Evolutionary conservation across 2,329 filamentous ascomycete genomes (phyloP), one percentile per base, ranked within the genome.

Genomic region (Fusarium globosum): DNA sequence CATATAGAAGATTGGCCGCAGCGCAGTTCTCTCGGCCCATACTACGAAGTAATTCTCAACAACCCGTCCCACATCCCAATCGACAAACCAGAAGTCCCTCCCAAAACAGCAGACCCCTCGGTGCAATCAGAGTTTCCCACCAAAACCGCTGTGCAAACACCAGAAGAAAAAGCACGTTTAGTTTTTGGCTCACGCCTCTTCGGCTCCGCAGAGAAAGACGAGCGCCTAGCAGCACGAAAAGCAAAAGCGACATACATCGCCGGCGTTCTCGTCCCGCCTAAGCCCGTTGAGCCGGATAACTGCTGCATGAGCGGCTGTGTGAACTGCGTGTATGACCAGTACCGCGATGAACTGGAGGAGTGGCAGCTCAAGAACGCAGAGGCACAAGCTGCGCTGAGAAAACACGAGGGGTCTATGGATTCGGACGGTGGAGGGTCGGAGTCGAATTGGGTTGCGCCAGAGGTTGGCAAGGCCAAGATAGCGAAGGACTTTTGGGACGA

Each of bases 271-370:
- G 92, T 98, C 9, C 96, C 96, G 4, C 95, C 95, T 1, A 89
- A 89, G 53, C 96, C 96, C 2, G 88, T 90, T 53, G 96, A 99
- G 83, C 96, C 96, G 7, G 96, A 98, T 79, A 98, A 99, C 80
- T 99, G 96, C 87, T 99, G 96, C 83, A 99, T 99, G 96, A 96
- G 94, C 79, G 96, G 96, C 7, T 99, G 96, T 81, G 96, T 97
- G 55, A 95, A 98, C 81, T 99, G 96, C 82, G 96, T 98, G 6
- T 98, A 95, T 95, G 95, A 98, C 77, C 87, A 90, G 60, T 98
- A 92, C 82, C 89, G 95, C 14, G 96, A 99, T 75, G 96, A 98
- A 59, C 88, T 98, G 83, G 95, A 98, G 81, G 93, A 94, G 65
- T 98, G 95, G 94, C 92, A 91, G 8, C 84, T 86, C 20, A 88